Evolutionary conservation across 1,139 yeast species (phyloP).

Genomic region (Kluyveromyces sp.): DNA sequence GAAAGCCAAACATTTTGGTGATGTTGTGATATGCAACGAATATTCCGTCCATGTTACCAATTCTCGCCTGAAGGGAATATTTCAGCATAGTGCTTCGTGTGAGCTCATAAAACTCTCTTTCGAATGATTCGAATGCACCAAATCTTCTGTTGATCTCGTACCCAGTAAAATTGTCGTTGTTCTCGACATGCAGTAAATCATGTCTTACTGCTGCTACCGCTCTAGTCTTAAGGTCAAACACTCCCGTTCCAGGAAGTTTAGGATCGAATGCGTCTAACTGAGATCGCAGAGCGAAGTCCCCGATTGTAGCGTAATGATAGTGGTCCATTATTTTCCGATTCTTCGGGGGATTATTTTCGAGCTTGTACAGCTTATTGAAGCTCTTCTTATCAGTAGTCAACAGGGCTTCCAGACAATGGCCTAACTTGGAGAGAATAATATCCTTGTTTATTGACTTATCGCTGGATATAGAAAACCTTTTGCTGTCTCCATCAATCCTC

Average conservation of each 20-base stretch:
- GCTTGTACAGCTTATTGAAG: constrained; percentile 36
- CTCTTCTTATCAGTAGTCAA: constrained; percentile 52
- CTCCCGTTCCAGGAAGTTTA: constrained; percentile 81
- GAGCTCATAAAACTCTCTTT: constrained; percentile 71
- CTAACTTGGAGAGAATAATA: constrained; percentile 67
- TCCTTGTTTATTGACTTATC: constrained; percentile 68
- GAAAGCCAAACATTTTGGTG: constrained; percentile 77
- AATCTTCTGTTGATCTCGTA: constrained; percentile 56
- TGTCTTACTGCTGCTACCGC: constrained; percentile 84
- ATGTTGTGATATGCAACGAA: constrained; percentile 88
- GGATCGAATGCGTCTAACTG: constrained; percentile 81
- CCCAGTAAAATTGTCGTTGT: constrained; percentile 45
- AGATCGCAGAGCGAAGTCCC: constrained; percentile 73
- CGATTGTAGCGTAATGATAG: constrained; percentile 70
- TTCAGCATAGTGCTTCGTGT: constrained; percentile 72
- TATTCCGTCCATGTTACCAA: constrained; percentile 96
- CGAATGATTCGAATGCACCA: constrained; percentile 72
- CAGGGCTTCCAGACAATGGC: constrained; percentile 69
- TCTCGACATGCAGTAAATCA: constrained; percentile 61
- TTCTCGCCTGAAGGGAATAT: constrained; percentile 83
- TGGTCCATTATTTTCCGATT: constrained; percentile 19
- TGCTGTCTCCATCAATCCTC: constrained; percentile 33
- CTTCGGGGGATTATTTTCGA: constrained; percentile 14
- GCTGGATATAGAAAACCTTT: constrained; percentile 57
- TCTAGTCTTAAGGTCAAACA: constrained; percentile 86